phyloP scores from a whole-genome alignment of 495 filamentous ascomycete genomes.

The Haplographium delicatum region DNA sequence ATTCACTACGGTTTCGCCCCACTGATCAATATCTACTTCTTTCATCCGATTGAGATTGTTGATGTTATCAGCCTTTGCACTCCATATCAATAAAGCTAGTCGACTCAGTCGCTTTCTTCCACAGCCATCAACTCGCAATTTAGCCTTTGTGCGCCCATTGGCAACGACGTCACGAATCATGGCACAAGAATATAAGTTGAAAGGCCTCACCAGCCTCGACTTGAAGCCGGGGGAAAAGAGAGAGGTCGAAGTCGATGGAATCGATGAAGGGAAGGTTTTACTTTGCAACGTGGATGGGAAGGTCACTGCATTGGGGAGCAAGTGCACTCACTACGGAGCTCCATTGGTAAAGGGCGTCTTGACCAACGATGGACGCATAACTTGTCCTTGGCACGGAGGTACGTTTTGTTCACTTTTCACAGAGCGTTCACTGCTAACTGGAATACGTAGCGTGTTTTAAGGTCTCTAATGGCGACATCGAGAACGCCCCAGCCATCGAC shows the following conservation, averaged over 20 bases:
- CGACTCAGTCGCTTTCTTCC: conserved; percentile 3
- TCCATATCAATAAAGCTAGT: too few species aligned
- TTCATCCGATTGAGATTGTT: too few species aligned
- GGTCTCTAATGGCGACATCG: conserved; percentile 81
- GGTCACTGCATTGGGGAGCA: conserved; percentile 73
- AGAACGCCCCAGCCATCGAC: conserved; percentile 88
- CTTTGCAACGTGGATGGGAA: conserved; percentile 70
- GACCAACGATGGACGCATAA: conserved; percentile 73
- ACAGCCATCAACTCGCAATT: conserved; percentile 14
- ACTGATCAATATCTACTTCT: too few species aligned
- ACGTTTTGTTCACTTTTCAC: conserved; percentile 20
- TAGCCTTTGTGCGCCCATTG: conserved; percentile 4
- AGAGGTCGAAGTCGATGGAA: conserved; percentile 84
- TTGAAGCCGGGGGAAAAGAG: conserved; percentile 75
- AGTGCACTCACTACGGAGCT: conserved; percentile 92
- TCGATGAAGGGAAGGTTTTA: conserved; percentile 79
- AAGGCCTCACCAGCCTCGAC: conserved; percentile 65
- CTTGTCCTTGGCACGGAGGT: conserved; percentile 96
- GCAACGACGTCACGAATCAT: conserved; percentile 33
- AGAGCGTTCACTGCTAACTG: neutral
- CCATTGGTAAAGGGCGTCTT: conserved; percentile 81
- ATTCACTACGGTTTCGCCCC: too few species aligned
- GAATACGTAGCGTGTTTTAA: conserved; percentile 75
- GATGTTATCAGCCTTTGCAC: too few species aligned
- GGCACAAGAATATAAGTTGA: conserved; percentile 79